Evolutionary conservation across 2,329 filamentous ascomycete genomes (phyloP), one percentile per base, ranked within the genome.

Genomic region (Colletotrichum orchidophilum): DNA sequence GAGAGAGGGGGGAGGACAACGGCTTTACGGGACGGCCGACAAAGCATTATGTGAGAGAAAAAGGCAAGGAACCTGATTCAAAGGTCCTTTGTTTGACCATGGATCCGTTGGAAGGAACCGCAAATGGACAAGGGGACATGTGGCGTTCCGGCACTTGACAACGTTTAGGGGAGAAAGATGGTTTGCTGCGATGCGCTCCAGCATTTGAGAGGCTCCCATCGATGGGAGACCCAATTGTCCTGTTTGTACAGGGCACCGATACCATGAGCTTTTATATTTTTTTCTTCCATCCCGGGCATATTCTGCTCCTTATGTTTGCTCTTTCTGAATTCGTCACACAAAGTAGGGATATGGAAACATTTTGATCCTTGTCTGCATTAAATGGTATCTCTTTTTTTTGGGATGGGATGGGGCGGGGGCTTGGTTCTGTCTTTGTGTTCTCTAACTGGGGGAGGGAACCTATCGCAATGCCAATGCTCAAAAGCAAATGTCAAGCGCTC

Each of bases 391-490:
- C 49, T 5, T 39, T 27, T 67, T 12, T 9, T 52, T 46, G 15
- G 39, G 3, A 52, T 52, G 49, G 31, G 18, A 31, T 35, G 2
- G 6, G 3, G 39, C 18, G 29, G 33, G 15, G 27, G 21, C 6
- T 8, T 8, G 6, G 27, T 24, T 35, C n/a, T 62, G 29, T 33
- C 3, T 59, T n/a, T 46, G 21, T 50, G 66, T 31, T 66, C 66
- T 69, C 29, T 59, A 50, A 53, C 18, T 13, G 33, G 21, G 63
- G 35, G 15, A 54, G 63, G 35, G 15, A 54, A 54, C 66, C 55
- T 70, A 66, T 70, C 63, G 63, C 67, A 52, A 71, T 71, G 68
- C 52, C 58, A 59, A 68, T 68, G 68, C 63, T 52, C 35, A 21
- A 49, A 27, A 24, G 42, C n/a, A 61, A 33, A 27, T 21, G 35